Evolutionary conservation across 306 rosid genomes (phyloP).

Genomic region (Mimosa bimucronata): DNA sequence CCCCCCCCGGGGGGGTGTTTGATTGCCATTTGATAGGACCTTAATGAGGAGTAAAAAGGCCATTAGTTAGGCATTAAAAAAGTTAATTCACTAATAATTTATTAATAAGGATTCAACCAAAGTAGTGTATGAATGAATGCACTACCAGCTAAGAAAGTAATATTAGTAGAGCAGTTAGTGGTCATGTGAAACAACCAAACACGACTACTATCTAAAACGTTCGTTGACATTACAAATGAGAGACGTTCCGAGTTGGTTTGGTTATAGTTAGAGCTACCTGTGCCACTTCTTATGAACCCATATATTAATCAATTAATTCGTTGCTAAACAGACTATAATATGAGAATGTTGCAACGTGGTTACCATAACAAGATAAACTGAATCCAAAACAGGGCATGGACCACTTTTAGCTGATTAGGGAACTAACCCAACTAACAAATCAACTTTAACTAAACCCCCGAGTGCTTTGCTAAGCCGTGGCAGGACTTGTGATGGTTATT

Average conservation of each 20-base stretch:
- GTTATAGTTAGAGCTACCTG: slow-evolving; percentile 36
- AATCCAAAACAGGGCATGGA: background rate
- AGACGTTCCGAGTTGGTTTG: slow-evolving; percentile 26
- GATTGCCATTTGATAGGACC: too few species aligned
- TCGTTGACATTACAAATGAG: background rate
- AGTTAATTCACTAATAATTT: background rate
- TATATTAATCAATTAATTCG: background rate
- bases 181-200: slow-evolving; percentile 30
- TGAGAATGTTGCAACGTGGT: slow-evolving; percentile 4
- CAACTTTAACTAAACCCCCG: background rate
- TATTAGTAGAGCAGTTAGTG: slow-evolving; percentile 3
- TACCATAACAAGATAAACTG: background rate
- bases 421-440: background rate
- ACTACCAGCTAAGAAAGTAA: background rate
- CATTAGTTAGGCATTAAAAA: background rate
- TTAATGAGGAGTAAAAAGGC: background rate
- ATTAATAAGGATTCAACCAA: background rate
- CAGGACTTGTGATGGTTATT: too few species aligned
- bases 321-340: background rate
- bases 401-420: background rate
- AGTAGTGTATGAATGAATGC: background rate
- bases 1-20: too few species aligned
- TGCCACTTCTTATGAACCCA: background rate
- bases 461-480: too few species aligned
- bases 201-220: slow-evolving; percentile 8